Conservation (phyloP, 192 early-diverging fungal genomes). For the Coemansia sp. region DNA sequence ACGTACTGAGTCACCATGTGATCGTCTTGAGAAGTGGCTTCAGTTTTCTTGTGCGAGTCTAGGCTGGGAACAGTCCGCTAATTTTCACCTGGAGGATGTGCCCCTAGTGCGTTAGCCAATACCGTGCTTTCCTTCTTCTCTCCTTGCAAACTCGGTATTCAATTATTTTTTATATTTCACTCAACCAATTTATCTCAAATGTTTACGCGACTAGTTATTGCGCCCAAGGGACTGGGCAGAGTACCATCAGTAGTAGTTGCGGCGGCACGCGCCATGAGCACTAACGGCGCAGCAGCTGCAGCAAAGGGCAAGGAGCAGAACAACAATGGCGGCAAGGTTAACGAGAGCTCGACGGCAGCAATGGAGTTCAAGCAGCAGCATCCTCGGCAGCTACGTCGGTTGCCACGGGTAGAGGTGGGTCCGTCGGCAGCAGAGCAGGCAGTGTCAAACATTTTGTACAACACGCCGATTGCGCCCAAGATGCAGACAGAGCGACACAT, state of each 20-base stretch:
- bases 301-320: constrained; percentile 11
- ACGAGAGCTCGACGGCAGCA: constrained; percentile 51
- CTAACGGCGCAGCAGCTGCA: constrained; percentile 6
- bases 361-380: constrained; percentile 59
- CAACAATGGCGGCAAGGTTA: constrained; percentile 33
- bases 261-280: constrained; percentile 23
- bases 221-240: background rate
- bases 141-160: background rate
- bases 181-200: constrained; percentile 4
- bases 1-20: too few species aligned
- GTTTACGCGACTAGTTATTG: constrained; percentile 32
- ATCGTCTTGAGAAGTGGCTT: background rate
- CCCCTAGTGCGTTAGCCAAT: background rate
- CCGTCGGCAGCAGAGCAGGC: constrained; percentile 89
- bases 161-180: background rate
- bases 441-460: constrained; percentile 96
- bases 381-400: constrained; percentile 50
- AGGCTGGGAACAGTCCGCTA: background rate
- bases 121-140: background rate
- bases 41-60: background rate
- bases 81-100: background rate
- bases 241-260: background rate
- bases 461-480: constrained; percentile 83
- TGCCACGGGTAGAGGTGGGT: constrained; percentile 47
- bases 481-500: constrained; percentile 69